Percentiles rank a stretch among this genome's conserved stretches.
phyloP scores from a whole-genome alignment of 129 eudicot species.

The Erigeron canadensis region DNA sequence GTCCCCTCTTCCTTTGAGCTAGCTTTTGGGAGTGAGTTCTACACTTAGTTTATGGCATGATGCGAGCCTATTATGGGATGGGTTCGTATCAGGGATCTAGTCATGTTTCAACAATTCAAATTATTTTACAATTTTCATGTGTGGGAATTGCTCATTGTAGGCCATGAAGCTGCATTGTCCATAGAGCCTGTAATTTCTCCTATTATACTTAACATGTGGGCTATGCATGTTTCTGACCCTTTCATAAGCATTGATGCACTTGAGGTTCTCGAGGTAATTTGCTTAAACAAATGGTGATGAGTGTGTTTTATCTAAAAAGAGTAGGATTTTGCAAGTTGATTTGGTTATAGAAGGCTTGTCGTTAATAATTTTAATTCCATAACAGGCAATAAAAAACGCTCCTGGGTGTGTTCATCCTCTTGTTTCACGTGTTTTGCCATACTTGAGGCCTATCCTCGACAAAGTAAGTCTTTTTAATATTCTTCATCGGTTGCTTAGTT shows the following conservation, averaged over 20 bases:
- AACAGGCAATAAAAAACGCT: conserved; percentile 80
- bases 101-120: neutral
- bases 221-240: conserved; percentile 89
- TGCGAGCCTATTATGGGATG: no score
- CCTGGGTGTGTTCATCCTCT: conserved; percentile 93
- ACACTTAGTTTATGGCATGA: no score
- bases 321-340: conserved; percentile 5
- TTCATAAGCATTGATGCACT: conserved; percentile 92
- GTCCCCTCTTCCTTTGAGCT: no score
- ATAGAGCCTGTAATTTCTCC: conserved; percentile 89
- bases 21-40: no score
- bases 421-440: conserved; percentile 81
- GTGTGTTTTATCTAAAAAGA: neutral
- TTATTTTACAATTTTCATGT: neutral
- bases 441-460: conserved; percentile 72
- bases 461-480: conserved; percentile 43
- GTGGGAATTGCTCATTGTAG: conserved; percentile 40
- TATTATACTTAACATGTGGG: conserved; percentile 87
- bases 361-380: conserved; percentile 14
- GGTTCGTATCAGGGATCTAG: no score
- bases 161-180: conserved; percentile 68
- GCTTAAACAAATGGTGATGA: conserved; percentile 6
- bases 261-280: conserved; percentile 89
- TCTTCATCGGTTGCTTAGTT: conserved; percentile 13
- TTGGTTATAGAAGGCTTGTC: neutral